phyloP scores from a whole-genome alignment of 768 basidiomycete species.

The Podaxis rugospora region DNA sequence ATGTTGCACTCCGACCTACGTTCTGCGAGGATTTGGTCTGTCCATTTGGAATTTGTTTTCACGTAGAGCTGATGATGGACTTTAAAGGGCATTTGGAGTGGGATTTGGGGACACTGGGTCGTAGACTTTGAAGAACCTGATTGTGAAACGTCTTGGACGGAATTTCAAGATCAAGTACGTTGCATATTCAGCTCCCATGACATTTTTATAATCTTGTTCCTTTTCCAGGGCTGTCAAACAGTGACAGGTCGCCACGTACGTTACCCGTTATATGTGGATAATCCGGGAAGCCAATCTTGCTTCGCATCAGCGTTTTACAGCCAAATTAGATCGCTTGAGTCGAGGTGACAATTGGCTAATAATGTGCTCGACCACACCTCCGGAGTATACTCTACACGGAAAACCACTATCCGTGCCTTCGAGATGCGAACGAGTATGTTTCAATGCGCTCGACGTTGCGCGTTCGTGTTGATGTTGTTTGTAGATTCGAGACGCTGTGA shows the following conservation, averaged over 20 bases:
- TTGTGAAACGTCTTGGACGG: neutral
- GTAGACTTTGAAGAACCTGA: conserved; percentile 4
- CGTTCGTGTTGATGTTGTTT: neutral
- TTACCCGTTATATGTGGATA: neutral
- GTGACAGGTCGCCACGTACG: neutral
- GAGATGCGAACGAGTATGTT: neutral
- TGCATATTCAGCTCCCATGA: neutral
- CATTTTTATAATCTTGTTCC: neutral
- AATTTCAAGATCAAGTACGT: neutral
- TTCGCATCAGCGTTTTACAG: neutral
- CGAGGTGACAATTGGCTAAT: neutral
- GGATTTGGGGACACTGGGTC: conserved; percentile 6
- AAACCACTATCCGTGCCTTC: neutral
- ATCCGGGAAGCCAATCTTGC: too few species aligned
- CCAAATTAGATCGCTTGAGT: neutral
- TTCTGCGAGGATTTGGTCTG: neutral
- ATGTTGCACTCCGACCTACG: neutral
- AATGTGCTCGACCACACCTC: conserved; percentile 2
- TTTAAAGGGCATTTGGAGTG: neutral
- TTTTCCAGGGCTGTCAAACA: neutral
- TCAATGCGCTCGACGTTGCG: neutral
- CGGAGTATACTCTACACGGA: neutral
- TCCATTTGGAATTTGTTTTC: neutral
- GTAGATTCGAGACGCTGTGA: neutral
- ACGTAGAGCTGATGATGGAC: neutral